phyloP scores from a whole-genome alignment of 768 basidiomycete genomes.

The Mycena maculata region DNA sequence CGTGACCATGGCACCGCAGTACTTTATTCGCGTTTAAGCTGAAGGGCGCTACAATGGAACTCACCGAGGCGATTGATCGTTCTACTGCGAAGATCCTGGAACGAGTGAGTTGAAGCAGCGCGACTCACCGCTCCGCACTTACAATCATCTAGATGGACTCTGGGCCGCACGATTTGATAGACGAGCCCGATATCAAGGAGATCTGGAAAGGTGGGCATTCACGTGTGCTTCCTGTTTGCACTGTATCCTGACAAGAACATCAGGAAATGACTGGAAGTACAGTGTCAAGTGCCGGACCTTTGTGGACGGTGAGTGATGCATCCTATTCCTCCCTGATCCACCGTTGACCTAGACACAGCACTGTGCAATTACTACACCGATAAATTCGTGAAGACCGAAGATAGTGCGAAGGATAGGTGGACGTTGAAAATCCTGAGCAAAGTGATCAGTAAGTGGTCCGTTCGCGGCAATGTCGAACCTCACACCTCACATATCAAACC shows the following conservation, averaged over 20 bases:
- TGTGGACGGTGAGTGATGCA: slow-evolving; percentile 35
- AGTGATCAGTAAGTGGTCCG: slow-evolving; percentile 37
- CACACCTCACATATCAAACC: background rate
- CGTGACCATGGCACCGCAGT: slow-evolving; percentile 10
- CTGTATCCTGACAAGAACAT: background rate
- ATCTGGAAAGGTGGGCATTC: slow-evolving; percentile 37
- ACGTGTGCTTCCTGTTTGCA: background rate
- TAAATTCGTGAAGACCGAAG: slow-evolving; percentile 22
- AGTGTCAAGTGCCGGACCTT: slow-evolving; percentile 40
- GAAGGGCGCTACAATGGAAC: slow-evolving; percentile 26
- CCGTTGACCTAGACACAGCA: slow-evolving; percentile 11
- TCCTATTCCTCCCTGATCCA: no score
- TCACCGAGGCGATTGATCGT: slow-evolving; percentile 31
- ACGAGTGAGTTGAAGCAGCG: slow-evolving; percentile 28
- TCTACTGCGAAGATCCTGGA: slow-evolving; percentile 31
- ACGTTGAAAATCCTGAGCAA: slow-evolving; percentile 39
- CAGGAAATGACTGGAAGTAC: slow-evolving; percentile 35
- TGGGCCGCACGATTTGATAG: slow-evolving; percentile 41
- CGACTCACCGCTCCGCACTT: background rate
- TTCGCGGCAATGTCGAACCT: background rate
- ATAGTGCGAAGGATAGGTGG: slow-evolving; percentile 32
- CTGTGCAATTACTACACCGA: slow-evolving; percentile 34
- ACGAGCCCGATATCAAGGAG: slow-evolving; percentile 36
- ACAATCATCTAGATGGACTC: slow-evolving; percentile 32
- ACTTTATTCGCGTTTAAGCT: slow-evolving; percentile 35